A percentile compares a stretch with the other conserved stretches of the same genome.
Evolutionary conservation across 2,329 filamentous ascomycete species (phyloP).

Genomic region (Teratosphaeria viscida): DNA sequence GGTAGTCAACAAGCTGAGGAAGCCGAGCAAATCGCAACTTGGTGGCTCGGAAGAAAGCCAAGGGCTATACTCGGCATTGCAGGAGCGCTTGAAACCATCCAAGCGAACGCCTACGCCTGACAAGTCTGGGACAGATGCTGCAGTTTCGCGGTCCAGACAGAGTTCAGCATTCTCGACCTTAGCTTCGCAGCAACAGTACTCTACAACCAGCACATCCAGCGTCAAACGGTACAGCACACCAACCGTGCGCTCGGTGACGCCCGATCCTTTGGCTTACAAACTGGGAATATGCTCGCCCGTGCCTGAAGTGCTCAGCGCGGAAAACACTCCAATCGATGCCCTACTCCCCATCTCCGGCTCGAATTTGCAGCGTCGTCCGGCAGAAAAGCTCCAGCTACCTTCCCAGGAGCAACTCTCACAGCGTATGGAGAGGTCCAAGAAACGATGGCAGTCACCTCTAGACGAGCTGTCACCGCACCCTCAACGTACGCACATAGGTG

Average conservation of each 20-base stretch:
- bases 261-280: slow-evolving; percentile 9
- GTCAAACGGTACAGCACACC: slow-evolving; percentile 4
- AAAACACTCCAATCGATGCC: not conserved
- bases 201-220: not conserved
- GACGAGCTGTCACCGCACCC: slow-evolving; percentile 25
- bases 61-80: slow-evolving; percentile 52
- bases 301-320: slow-evolving; percentile 14
- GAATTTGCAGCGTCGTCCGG: slow-evolving; percentile 12
- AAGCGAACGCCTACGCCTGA: slow-evolving; percentile 3
- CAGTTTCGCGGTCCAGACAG: slow-evolving; percentile 1
- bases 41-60: slow-evolving; percentile 42
- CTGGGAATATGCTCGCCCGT: slow-evolving; percentile 17
- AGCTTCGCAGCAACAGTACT: slow-evolving; percentile 11
- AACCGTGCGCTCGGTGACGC: slow-evolving; percentile 19
- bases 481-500: slow-evolving; percentile 19
- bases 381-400: slow-evolving; percentile 20
- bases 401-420: slow-evolving; percentile 30
- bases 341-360: slow-evolving; percentile 5
- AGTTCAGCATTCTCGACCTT: slow-evolving; percentile 8
- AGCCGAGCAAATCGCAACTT: slow-evolving; percentile 18
- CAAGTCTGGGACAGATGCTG: not conserved
- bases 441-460: slow-evolving; percentile 33
- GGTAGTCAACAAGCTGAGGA: slow-evolving; percentile 17
- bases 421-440: slow-evolving; percentile 28
- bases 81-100: slow-evolving; percentile 35